Evolutionary conservation across 163 green algal species (phyloP).

Genomic region (Scenedesmus sp.): DNA sequence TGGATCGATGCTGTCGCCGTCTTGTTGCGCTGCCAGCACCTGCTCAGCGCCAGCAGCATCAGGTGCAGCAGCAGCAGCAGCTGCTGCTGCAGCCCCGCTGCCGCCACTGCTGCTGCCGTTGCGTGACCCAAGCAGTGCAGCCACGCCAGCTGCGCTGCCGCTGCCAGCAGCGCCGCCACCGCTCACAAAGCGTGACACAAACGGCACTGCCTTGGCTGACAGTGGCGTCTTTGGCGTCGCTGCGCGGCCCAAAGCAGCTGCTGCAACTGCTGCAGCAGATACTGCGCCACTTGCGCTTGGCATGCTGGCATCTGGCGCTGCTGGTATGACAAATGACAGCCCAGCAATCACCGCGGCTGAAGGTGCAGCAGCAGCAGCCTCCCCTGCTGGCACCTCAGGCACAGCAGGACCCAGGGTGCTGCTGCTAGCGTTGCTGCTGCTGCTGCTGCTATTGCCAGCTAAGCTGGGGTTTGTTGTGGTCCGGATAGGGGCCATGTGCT

Average conservation of each 20-base stretch:
- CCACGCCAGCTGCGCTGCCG: not conserved
- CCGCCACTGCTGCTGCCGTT: not conserved
- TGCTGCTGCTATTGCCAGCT: not conserved
- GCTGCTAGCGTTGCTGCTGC: not conserved
- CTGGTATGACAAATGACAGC: not conserved
- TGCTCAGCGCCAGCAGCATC: not conserved
- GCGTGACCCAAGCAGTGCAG: not conserved
- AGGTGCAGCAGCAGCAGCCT: not conserved
- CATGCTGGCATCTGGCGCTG: not conserved
- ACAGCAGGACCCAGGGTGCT: not conserved
- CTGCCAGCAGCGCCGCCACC: not conserved
- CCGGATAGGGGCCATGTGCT: constrained; percentile 14
- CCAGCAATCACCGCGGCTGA: not conserved
- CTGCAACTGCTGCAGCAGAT: not conserved
- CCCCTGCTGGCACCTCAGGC: not conserved
- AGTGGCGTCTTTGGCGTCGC: constrained; percentile 32
- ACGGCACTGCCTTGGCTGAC: constrained; percentile 35
- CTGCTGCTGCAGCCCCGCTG: not conserved
- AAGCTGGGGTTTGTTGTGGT: not conserved
- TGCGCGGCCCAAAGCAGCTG: not conserved
- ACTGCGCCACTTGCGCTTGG: not conserved
- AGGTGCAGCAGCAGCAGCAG: not conserved
- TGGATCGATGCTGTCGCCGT: not conserved
- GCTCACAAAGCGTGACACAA: constrained; percentile 36
- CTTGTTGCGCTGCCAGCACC: not conserved